Percentiles rank a stretch among this genome's conserved stretches.
These are phyloP conservation scores for Sporothrix euskadiensis DNA, from an alignment of 2,329 filamentous ascomycete species.

Conservation along the genomic window DNA sequence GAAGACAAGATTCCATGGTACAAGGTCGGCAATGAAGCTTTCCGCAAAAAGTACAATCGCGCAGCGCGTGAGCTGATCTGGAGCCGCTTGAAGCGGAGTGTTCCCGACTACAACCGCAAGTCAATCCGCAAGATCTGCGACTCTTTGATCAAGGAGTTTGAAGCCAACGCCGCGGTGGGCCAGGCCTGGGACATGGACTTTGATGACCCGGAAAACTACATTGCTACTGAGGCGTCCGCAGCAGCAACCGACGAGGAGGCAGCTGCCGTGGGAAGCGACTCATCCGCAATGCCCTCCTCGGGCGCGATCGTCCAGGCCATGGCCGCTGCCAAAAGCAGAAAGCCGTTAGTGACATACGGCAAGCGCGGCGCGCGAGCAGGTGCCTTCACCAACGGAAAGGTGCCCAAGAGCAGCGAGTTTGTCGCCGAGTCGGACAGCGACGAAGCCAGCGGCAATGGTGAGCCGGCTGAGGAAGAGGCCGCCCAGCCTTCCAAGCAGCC, in stretches of 20 bases:
- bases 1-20: constrained; percentile 55
- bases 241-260: neutral
- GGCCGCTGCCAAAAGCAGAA: constrained; percentile 13
- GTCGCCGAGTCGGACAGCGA: constrained; percentile 20
- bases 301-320: constrained; percentile 2
- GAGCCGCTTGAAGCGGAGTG: constrained; percentile 32
- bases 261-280: neutral
- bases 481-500: neutral
- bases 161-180: constrained; percentile 16
- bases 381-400: neutral
- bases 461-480: neutral
- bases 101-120: constrained; percentile 30
- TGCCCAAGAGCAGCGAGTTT: constrained; percentile 23
- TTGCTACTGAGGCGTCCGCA: neutral
- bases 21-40: constrained; percentile 37
- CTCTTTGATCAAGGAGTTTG: constrained; percentile 30
- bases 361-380: neutral
- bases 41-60: constrained; percentile 29
- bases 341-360: neutral
- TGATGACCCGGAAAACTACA: constrained; percentile 12
- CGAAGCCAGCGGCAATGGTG: neutral
- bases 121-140: constrained; percentile 29
- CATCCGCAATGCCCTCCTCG: constrained; percentile 5
- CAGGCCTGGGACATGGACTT: constrained; percentile 29
- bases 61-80: constrained; percentile 33